A percentile compares a stretch with the other conserved stretches of the same genome.
These are phyloP conservation scores for Colletotrichum liaoningense DNA, from an alignment of 2,329 filamentous ascomycete genomes.

Conservation along the genomic window DNA sequence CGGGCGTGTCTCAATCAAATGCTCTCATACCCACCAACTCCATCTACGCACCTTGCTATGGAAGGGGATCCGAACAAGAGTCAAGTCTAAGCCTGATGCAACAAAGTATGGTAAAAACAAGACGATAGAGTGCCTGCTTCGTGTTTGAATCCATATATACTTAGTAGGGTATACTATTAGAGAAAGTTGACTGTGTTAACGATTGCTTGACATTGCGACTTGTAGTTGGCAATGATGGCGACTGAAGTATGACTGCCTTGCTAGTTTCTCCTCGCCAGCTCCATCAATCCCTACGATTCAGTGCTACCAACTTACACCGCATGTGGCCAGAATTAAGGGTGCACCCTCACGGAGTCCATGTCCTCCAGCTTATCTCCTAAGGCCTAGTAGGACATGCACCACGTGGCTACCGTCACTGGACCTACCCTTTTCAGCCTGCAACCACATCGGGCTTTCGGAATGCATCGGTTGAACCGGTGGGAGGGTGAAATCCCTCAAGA, in stretches of 20 bases:
- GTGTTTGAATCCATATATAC: too few species aligned
- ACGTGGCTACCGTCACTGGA: slow-evolving; percentile 25
- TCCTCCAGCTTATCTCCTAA: not conserved
- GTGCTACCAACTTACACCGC: not conserved
- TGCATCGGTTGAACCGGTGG: slow-evolving; percentile 12
- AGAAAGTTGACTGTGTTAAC: too few species aligned
- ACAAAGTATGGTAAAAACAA: too few species aligned
- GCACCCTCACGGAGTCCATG: not conserved
- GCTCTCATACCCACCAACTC: slow-evolving; percentile 5
- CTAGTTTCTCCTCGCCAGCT: not conserved
- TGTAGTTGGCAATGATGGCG: too few species aligned
- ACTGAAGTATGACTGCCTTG: too few species aligned
- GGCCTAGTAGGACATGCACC: slow-evolving; percentile 12
- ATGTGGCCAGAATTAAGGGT: not conserved
- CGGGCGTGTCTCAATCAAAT: not conserved
- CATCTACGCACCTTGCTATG: not conserved
- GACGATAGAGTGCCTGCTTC: too few species aligned
- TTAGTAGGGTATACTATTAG: too few species aligned
- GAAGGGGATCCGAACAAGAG: too few species aligned
- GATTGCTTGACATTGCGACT: too few species aligned
- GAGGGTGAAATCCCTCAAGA: not conserved
- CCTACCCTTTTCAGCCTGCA: not conserved
- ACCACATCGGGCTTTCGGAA: slow-evolving; percentile 9
- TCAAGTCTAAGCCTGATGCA: too few species aligned
- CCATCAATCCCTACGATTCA: not conserved